A percentile compares a stretch with the other conserved stretches of the same genome.
Evolutionary conservation across 2,329 filamentous ascomycete species (phyloP).

Genomic region (Acephala macrosclerotiorum): DNA sequence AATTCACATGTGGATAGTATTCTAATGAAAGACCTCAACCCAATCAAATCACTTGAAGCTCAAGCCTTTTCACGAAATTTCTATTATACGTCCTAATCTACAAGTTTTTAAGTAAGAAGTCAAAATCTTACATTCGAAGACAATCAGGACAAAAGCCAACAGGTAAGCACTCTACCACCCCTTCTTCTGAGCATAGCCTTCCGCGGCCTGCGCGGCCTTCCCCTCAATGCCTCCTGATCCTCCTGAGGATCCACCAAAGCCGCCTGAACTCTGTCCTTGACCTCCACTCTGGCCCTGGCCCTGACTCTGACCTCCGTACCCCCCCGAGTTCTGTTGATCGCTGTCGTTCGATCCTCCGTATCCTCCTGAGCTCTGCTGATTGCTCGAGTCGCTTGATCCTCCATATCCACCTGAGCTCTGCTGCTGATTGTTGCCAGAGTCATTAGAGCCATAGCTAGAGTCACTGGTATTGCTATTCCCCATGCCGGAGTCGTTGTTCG

Average conservation of each 20-base stretch:
- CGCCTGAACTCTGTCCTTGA: not conserved
- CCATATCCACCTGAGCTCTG: not conserved
- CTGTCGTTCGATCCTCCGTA: constrained; percentile 3
- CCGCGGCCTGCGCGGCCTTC: constrained; percentile 23
- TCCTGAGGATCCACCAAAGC: not conserved
- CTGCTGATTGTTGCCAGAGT: not conserved
- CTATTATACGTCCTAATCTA: not conserved
- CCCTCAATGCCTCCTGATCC: constrained; percentile 16
- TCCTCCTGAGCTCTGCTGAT: not conserved
- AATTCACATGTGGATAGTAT: too few species aligned
- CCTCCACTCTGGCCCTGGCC: not conserved
- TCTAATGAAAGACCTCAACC: too few species aligned
- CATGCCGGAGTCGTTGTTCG: constrained; percentile 3
- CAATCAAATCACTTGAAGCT: too few species aligned
- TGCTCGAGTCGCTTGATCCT: not conserved
- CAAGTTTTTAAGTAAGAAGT: not conserved
- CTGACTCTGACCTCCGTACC: not conserved
- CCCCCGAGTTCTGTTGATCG: not conserved
- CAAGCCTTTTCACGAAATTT: too few species aligned
- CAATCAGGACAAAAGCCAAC: too few species aligned
- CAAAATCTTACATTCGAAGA: not conserved
- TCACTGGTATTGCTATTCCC: not conserved
- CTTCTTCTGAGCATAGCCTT: constrained; percentile 23
- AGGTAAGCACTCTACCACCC: constrained; percentile 20
- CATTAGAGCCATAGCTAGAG: not conserved